Evolutionary conservation across 768 basidiomycete genomes (phyloP).

Genomic region (Mrakia hoshinonis): DNA sequence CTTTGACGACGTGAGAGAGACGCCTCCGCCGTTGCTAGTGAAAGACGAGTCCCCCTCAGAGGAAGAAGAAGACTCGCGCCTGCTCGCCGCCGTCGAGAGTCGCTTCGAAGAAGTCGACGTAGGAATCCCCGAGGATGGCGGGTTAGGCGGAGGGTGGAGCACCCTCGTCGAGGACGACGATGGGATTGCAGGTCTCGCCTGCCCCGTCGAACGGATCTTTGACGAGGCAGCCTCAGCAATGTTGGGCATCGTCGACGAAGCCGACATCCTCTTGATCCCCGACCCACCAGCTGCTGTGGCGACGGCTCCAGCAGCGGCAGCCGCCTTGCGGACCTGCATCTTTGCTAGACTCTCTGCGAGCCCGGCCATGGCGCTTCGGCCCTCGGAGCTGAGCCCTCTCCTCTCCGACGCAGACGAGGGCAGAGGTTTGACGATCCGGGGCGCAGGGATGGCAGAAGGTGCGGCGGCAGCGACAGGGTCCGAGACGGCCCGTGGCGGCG

Average conservation of each 20-base stretch:
- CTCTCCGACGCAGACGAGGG: background rate
- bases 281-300: background rate
- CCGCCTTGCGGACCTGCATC: slow-evolving; percentile 17
- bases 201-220: background rate
- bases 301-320: background rate
- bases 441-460: too few relatives aligned
- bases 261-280: background rate
- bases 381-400: slow-evolving; percentile 13
- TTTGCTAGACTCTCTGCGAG: slow-evolving; percentile 24
- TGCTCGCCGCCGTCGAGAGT: background rate
- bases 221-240: background rate
- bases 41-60: slow-evolving; percentile 7
- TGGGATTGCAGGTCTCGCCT: background rate
- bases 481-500: slow-evolving; percentile 14
- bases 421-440: background rate
- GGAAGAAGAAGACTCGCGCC: background rate
- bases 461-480: background rate
- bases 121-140: background rate
- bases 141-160: slow-evolving; percentile 1
- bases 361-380: slow-evolving; percentile 14
- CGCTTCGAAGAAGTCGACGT: background rate
- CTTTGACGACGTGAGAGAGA: slow-evolving; percentile 23
- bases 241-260: slow-evolving; percentile 3
- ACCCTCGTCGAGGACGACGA: slow-evolving; percentile 10
- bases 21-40: background rate